Conservation (phyloP, 2,329 filamentous ascomycete species). For the Hymenotorrendiella dingleyae region DNA sequence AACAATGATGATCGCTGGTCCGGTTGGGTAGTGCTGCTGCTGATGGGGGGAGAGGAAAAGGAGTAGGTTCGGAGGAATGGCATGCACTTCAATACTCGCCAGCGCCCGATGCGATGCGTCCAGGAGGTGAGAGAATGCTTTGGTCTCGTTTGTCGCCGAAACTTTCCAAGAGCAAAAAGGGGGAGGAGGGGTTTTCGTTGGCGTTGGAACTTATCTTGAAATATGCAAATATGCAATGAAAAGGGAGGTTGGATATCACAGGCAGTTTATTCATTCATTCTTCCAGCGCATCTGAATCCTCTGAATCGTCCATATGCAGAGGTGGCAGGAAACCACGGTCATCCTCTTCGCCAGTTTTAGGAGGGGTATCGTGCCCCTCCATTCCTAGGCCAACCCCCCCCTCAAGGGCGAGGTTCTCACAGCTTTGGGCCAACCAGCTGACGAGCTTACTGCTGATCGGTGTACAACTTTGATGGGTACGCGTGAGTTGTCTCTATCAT, state of each 20-base stretch:
- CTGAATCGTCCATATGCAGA: constrained; percentile 3
- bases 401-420: too few species aligned
- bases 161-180: neutral
- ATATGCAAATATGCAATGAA: constrained; percentile 12
- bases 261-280: constrained; percentile 8
- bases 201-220: constrained; percentile 13
- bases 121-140: neutral
- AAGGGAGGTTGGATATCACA: constrained; percentile 18
- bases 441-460: too few species aligned
- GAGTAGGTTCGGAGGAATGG: neutral
- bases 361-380: neutral
- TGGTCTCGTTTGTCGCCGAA: neutral
- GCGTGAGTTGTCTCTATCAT: constrained; percentile 5
- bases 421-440: too few species aligned
- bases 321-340: constrained; percentile 2
- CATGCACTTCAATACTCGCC: neutral
- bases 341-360: too few species aligned
- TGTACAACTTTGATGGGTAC: constrained; percentile 3
- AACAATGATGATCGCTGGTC: constrained; percentile 1
- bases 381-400: too few species aligned
- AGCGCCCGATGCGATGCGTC: neutral
- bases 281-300: constrained; percentile 1
- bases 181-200: constrained; percentile 1
- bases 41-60: neutral
- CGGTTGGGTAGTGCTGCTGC: neutral